Evolutionary conservation across 139 green algal genomes (phyloP), one percentile per base, ranked within the genome.

Genomic region (Chlamydomonas eustigma): DNA sequence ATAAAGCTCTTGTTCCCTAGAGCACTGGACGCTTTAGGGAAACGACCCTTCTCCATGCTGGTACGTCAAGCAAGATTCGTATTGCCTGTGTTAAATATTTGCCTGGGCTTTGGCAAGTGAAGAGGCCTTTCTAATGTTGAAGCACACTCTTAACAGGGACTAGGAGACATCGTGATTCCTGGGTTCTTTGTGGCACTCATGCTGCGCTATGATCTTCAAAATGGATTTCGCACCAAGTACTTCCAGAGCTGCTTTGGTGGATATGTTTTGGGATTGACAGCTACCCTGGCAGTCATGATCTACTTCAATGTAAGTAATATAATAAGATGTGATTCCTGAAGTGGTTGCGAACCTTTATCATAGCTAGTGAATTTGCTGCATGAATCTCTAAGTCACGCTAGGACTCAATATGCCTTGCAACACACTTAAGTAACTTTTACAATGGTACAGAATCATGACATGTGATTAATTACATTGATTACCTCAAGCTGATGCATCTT

Each of bases 281-380:
- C 90, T 24, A 99, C 96, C 0, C 97, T 99, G 39, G 79, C 93
- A 0, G 89, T 99, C 5, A 99, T 99, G 96, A 97, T 97, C 76
- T 82, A 92, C 6, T 99, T 99, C 86, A 86, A 98, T 67, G 81
- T 83, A 33, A 18, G 78, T 75, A n/a, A 6, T n/a, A 74, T 35
- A 74, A 22, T 37, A 35, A 6, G 6, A 71, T 25, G 8, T 28
- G n/a, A 71, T 28, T 71, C 63, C 63, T 28, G 24, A 6, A 66
- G 24, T 66, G 37, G n/a, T 65, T 76, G 37, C 22, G 12, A n/a
- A 35, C 5, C 6, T n/a, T n/a, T n/a, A n/a, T n/a, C n/a, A n/a
- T n/a, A n/a, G n/a, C n/a, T n/a, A n/a, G n/a, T n/a, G n/a, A n/a
- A n/a, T n/a, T n/a, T n/a, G n/a, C n/a, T n/a, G n/a, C n/a, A n/a